Conservation (phyloP, 306 rosid species). For the Carpinus fangiana region DNA sequence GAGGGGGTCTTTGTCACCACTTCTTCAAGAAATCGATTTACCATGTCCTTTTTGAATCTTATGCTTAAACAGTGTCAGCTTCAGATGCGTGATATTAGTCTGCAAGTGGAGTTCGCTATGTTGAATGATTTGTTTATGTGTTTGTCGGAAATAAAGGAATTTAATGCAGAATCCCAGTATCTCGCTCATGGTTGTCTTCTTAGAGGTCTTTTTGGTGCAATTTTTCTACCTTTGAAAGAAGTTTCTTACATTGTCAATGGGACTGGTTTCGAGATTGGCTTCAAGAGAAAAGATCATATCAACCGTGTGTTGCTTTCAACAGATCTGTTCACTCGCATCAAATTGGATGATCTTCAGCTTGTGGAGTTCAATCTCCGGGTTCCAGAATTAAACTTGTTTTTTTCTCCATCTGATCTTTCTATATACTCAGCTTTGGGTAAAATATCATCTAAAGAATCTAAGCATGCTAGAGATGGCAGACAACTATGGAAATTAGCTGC, state of each 20-base stretch:
- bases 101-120: conserved; percentile 55
- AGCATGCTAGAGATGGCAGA: conserved; percentile 62
- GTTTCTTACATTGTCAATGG: conserved; percentile 44
- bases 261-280: conserved; percentile 54
- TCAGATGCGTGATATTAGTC: conserved; percentile 35
- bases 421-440: conserved; percentile 45
- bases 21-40: conserved; percentile 44
- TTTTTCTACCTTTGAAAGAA: conserved; percentile 51
- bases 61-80: conserved; percentile 70
- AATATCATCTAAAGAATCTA: conserved; percentile 44
- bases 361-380: conserved; percentile 51
- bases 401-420: conserved; percentile 62
- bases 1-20: conserved; percentile 50
- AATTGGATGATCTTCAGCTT: conserved; percentile 55
- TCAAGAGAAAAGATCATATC: conserved; percentile 35
- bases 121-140: conserved; percentile 44
- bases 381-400: conserved; percentile 54
- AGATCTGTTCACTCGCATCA: conserved; percentile 45
- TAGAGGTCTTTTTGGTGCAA: conserved; percentile 48
- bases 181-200: conserved; percentile 48
- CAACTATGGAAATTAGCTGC: conserved; percentile 86
- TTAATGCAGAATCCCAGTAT: conserved; percentile 53
- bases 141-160: conserved; percentile 52
- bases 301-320: conserved; percentile 42
- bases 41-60: conserved; percentile 48